phyloP scores from a whole-genome alignment of 306 rosid species.

The Styphnolobium japonicum region DNA sequence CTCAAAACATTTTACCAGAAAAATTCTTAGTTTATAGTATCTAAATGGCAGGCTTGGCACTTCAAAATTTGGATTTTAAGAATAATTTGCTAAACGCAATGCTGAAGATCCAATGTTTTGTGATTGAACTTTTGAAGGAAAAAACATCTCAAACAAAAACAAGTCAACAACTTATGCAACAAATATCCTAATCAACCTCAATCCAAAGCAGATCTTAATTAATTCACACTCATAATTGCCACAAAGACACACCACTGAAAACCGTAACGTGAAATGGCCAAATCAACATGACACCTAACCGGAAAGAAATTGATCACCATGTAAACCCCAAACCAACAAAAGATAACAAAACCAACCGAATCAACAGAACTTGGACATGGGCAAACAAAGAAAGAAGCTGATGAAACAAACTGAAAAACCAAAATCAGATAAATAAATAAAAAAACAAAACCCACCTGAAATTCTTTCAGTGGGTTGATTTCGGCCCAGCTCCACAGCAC shows the following conservation, averaged over 20 bases:
- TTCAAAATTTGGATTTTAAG: conserved; percentile 8
- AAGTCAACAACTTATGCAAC: not conserved
- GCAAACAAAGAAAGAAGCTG: not conserved
- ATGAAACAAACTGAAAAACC: not conserved
- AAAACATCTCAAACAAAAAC: conserved; percentile 1
- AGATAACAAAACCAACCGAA: not conserved
- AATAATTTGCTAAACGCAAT: not conserved
- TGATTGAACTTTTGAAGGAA: not conserved
- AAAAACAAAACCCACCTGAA: conserved; percentile 58
- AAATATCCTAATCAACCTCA: conserved; percentile 28
- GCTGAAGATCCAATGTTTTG: not conserved
- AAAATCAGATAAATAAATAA: no score
- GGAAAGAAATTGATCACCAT: not conserved
- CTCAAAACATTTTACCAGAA: not conserved
- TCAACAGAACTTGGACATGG: not conserved
- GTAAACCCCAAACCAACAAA: conserved; percentile 10
- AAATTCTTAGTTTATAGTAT: not conserved
- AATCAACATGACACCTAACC: not conserved
- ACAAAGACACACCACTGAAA: conserved; percentile 16
- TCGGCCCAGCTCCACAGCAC: conserved; percentile 48
- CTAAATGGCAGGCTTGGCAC: not conserved
- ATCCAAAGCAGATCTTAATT: conserved; percentile 38
- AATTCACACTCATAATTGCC: conserved; percentile 3
- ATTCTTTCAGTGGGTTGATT: conserved; percentile 80
- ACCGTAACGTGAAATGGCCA: conserved; percentile 7